Conservation (phyloP, 441 rosid species). For the Mallotus japonicus region DNA sequence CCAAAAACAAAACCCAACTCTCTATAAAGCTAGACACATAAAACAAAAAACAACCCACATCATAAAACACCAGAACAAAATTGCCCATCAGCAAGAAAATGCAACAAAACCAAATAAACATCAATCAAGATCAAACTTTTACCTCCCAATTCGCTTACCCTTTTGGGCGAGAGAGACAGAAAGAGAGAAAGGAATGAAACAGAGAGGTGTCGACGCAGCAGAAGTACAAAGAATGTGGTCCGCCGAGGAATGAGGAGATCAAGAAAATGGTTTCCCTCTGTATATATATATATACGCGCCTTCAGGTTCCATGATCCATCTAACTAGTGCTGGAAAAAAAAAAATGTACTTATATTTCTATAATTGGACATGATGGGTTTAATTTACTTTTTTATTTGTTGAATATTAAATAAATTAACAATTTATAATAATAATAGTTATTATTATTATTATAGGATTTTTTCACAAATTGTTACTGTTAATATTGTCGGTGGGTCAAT, state of each 20-base stretch:
- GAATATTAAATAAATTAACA: too few relatives aligned
- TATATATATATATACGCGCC: neutral
- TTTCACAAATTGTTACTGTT: too few relatives aligned
- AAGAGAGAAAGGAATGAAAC: neutral
- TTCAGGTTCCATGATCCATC: slow-evolving; percentile 2
- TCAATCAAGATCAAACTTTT: neutral
- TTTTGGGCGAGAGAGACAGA: neutral
- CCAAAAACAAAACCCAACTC: slow-evolving; percentile 5
- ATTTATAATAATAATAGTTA: too few relatives aligned
- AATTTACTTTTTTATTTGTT: too few relatives aligned
- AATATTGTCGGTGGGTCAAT: too few relatives aligned
- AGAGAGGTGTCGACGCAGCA: neutral
- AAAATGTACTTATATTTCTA: too few relatives aligned
- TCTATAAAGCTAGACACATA: neutral
- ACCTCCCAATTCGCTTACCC: neutral
- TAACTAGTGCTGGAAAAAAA: neutral
- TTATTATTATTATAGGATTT: too few relatives aligned
- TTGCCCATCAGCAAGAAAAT: neutral
- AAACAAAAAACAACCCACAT: slow-evolving; percentile 1
- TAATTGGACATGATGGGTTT: too few relatives aligned
- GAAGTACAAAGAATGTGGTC: neutral
- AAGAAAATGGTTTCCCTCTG: neutral
- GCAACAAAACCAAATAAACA: neutral
- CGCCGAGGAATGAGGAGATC: neutral
- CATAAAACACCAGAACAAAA: neutral